Conservation (phyloP, 2,329 filamentous ascomycete species). For the Lasiodiplodia theobromae region DNA sequence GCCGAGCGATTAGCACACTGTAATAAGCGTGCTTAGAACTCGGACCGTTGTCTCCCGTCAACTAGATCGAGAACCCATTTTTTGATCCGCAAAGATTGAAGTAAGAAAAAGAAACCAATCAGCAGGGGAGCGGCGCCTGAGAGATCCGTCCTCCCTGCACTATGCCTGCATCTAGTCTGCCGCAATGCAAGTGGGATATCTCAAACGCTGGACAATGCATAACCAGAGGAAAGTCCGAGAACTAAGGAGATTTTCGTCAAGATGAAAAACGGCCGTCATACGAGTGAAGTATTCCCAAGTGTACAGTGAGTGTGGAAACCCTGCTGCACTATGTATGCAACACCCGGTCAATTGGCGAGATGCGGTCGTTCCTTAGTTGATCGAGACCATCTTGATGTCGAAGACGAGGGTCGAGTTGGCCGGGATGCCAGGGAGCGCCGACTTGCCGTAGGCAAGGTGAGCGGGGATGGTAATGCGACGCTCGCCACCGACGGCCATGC, state of each 20-base stretch:
- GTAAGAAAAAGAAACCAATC: slow-evolving; percentile 10
- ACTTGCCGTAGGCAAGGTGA: slow-evolving; percentile 86
- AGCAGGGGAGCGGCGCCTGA: slow-evolving; percentile 33
- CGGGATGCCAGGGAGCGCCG: slow-evolving; percentile 83
- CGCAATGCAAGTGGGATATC: slow-evolving; percentile 52
- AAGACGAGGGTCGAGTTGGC: slow-evolving; percentile 91
- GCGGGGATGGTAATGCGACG: slow-evolving; percentile 90
- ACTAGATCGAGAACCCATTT: slow-evolving; percentile 9
- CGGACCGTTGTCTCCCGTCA: not conserved
- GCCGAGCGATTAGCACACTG: not conserved
- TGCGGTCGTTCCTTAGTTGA: slow-evolving; percentile 47
- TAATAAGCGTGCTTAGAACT: not conserved
- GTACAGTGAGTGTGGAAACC: slow-evolving; percentile 44
- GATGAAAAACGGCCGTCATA: slow-evolving; percentile 34
- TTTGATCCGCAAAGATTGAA: slow-evolving; percentile 2
- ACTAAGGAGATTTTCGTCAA: slow-evolving; percentile 34
- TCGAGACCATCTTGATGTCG: slow-evolving; percentile 67
- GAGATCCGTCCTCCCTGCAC: slow-evolving; percentile 52
- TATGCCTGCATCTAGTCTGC: slow-evolving; percentile 29
- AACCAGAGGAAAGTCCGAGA: slow-evolving; percentile 26
- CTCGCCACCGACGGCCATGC: slow-evolving; percentile 94
- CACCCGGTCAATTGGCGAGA: slow-evolving; percentile 36
- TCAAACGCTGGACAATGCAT: slow-evolving; percentile 45
- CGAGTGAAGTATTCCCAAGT: slow-evolving; percentile 34
- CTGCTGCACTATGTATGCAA: slow-evolving; percentile 39